Evolutionary conservation across 2,329 filamentous ascomycete genomes (phyloP).

Genomic region (Alternaria conjuncta): DNA sequence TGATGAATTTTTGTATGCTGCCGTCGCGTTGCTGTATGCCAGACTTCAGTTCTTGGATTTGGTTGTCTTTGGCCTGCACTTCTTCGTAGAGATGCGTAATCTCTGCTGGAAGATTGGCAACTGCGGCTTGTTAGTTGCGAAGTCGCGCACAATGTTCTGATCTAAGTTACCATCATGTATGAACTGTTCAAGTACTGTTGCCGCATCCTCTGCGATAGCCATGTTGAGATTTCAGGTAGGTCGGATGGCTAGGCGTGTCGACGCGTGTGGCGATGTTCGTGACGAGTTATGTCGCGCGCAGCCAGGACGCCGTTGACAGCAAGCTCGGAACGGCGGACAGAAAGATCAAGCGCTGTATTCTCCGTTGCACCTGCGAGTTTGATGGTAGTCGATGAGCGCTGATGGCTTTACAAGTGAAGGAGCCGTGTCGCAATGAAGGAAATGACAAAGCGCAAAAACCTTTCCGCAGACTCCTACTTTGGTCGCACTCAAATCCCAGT

Average conservation of each 20-base stretch:
- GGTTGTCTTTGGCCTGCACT: slow-evolving; percentile 78
- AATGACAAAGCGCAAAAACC: slow-evolving; percentile 1
- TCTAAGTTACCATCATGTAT: slow-evolving; percentile 66
- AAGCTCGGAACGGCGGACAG: not conserved
- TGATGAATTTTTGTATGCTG: slow-evolving; percentile 82
- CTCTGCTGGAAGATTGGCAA: slow-evolving; percentile 81
- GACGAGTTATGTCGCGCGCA: not conserved
- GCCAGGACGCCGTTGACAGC: not conserved
- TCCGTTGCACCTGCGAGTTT: slow-evolving; percentile 7
- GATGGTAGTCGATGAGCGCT: slow-evolving; percentile 27
- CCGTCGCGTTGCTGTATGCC: slow-evolving; percentile 75
- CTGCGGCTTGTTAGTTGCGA: slow-evolving; percentile 44
- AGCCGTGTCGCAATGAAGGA: slow-evolving; percentile 10
- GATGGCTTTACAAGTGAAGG: slow-evolving; percentile 23
- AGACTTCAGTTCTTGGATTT: slow-evolving; percentile 71
- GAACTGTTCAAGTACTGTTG: slow-evolving; percentile 79
- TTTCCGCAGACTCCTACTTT: not conserved
- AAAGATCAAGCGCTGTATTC: not conserved
- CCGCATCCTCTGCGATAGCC: slow-evolving; percentile 63
- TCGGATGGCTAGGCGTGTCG: not conserved
- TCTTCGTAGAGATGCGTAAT: slow-evolving; percentile 84
- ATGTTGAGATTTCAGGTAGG: slow-evolving; percentile 18
- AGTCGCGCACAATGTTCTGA: not conserved
- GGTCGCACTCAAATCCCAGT: not conserved
- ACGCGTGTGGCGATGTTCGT: slow-evolving; percentile 1